These are phyloP conservation scores for Claviceps paspali DNA, from an alignment of 2,329 filamentous ascomycete genomes.

Conservation along the genomic window DNA sequence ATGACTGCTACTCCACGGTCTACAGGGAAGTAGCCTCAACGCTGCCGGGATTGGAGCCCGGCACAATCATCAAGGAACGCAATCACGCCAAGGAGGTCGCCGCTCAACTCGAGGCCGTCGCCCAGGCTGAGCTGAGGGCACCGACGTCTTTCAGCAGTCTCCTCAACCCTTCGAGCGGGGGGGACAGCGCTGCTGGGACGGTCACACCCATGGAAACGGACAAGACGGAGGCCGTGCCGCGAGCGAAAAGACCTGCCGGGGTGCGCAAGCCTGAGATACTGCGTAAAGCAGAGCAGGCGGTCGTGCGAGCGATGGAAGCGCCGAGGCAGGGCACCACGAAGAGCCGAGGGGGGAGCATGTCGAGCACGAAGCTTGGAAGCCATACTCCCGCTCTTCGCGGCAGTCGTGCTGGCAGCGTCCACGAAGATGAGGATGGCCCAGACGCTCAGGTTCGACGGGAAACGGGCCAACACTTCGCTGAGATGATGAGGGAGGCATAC, in stretches of 20 bases:
- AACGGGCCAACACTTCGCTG: slow-evolving; percentile 18
- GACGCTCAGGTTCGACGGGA: slow-evolving; percentile 24
- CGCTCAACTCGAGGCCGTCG: slow-evolving; percentile 19
- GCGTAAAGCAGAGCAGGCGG: slow-evolving; percentile 45
- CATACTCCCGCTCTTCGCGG: slow-evolving; percentile 21
- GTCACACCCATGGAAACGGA: slow-evolving; percentile 23
- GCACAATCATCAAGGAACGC: slow-evolving; percentile 30
- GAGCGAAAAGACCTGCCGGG: slow-evolving; percentile 23
- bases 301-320: slow-evolving; percentile 34
- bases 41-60: slow-evolving; percentile 35
- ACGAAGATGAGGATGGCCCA: slow-evolving; percentile 24
- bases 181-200: slow-evolving; percentile 20
- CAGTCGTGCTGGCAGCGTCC: slow-evolving; percentile 24
- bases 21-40: slow-evolving; percentile 51
- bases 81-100: slow-evolving; percentile 27
- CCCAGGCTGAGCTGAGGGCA: slow-evolving; percentile 13
- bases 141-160: slow-evolving; percentile 24
- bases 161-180: slow-evolving; percentile 26
- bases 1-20: slow-evolving; percentile 70
- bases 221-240: slow-evolving; percentile 25
- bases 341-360: slow-evolving; percentile 34
- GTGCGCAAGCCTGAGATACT: slow-evolving; percentile 43
- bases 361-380: slow-evolving; percentile 31
- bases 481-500: slow-evolving; percentile 29
- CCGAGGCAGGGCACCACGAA: slow-evolving; percentile 29